phyloP scores from a whole-genome alignment of 345 rosid species.

The Conringia planisiliqua region DNA sequence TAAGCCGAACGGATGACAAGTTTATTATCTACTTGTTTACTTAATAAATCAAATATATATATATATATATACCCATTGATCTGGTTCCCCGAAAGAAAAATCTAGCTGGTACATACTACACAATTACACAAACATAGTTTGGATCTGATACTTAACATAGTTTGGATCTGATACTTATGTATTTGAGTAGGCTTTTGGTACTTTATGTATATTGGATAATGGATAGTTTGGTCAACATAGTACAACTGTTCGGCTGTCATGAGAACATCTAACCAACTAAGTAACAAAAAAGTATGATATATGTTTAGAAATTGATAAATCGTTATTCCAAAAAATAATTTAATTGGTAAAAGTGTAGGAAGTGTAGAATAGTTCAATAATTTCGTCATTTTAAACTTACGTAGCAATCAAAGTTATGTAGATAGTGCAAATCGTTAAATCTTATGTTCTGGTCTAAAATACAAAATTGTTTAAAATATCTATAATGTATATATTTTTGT shows the following conservation, averaged over 20 bases:
- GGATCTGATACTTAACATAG: no score
- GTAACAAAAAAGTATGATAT: background rate
- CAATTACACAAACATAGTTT: no score
- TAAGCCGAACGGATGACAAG: no score
- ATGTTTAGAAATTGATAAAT: background rate
- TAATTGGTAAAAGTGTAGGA: background rate
- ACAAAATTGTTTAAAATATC: background rate
- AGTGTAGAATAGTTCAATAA: background rate
- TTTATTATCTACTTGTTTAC: no score
- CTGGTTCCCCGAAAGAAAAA: no score
- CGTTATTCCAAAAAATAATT: background rate
- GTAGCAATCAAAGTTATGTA: no score
- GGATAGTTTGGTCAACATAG: background rate
- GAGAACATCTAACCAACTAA: background rate
- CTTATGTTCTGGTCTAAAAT: background rate
- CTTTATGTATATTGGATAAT: background rate
- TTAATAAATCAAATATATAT: no score
- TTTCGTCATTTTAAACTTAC: no score
- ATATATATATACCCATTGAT: no score
- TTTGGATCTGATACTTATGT: no score
- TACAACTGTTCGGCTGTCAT: background rate
- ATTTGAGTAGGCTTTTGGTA: background rate
- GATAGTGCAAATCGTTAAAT: no score
- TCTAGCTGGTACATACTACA: no score
- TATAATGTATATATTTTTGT: background rate